Conservation (phyloP, 2,329 filamentous ascomycete species). For the Endothia cerciana region DNA sequence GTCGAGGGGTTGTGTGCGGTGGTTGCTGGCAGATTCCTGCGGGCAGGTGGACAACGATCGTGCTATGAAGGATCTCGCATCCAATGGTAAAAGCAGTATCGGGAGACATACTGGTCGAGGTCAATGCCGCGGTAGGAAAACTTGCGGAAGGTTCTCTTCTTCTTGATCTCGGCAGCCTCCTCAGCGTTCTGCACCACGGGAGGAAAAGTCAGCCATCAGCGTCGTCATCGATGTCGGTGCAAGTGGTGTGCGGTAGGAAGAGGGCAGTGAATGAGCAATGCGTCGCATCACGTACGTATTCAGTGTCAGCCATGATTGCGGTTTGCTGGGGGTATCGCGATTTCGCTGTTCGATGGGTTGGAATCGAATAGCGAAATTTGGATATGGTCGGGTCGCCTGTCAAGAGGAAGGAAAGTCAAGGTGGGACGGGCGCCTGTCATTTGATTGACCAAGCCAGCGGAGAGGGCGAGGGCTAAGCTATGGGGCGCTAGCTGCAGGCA, state of each 20-base stretch:
- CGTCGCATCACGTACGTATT: slow-evolving; percentile 39
- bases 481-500: slow-evolving; percentile 12
- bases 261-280: background rate
- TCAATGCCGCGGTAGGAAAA: slow-evolving; percentile 99
- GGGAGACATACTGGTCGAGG: slow-evolving; percentile 87
- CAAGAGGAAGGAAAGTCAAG: slow-evolving; percentile 23
- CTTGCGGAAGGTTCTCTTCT: slow-evolving; percentile 99
- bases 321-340: slow-evolving; percentile 40
- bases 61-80: background rate
- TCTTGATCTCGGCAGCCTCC: slow-evolving; percentile 99
- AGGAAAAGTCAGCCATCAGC: slow-evolving; percentile 27
- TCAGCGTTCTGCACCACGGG: slow-evolving; percentile 75
- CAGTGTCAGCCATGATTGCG: slow-evolving; percentile 76
- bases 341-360: slow-evolving; percentile 44
- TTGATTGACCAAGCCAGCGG: slow-evolving; percentile 12
- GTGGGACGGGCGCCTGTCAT: slow-evolving; percentile 22
- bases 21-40: background rate
- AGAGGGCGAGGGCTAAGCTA: slow-evolving; percentile 13
- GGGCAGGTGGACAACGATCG: slow-evolving; percentile 13
- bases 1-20: slow-evolving; percentile 32
- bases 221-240: slow-evolving; percentile 19
- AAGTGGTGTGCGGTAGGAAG: background rate
- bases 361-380: slow-evolving; percentile 39
- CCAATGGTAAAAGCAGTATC: background rate
- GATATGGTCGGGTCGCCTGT: slow-evolving; percentile 25